These are phyloP conservation scores for Pseudogymnoascus sp. DNA, from an alignment of 2,329 filamentous ascomycete genomes.

Conservation along the genomic window DNA sequence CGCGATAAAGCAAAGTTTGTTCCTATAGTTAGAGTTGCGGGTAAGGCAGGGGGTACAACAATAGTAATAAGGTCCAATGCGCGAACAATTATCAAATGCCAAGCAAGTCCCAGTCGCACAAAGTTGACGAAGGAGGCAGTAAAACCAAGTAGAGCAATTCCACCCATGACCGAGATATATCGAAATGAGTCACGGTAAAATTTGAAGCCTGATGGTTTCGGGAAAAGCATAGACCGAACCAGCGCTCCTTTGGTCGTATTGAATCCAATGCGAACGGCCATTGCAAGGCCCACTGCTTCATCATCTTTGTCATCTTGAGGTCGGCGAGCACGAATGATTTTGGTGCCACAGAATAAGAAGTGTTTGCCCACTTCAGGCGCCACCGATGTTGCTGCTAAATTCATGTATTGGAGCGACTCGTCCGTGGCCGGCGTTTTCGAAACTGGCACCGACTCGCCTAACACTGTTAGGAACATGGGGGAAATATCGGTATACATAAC, in stretches of 20 bases:
- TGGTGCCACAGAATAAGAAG: constrained; percentile 91
- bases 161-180: constrained; percentile 94
- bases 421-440: constrained; percentile 83
- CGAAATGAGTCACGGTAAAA: constrained; percentile 97
- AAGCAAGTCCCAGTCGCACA: constrained; percentile 71
- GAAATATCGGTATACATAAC: constrained; percentile 12
- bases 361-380: constrained; percentile 78
- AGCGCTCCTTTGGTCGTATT: constrained; percentile 95
- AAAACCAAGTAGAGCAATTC: constrained; percentile 80
- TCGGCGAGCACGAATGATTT: constrained; percentile 82
- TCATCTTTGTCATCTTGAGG: constrained; percentile 81
- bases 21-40: constrained; percentile 90
- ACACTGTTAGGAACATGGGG: constrained; percentile 15
- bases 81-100: constrained; percentile 86
- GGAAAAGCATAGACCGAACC: constrained; percentile 96
- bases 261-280: constrained; percentile 91
- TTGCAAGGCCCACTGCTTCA: constrained; percentile 83
- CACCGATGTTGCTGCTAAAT: constrained; percentile 74
- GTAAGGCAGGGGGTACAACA: constrained; percentile 88
- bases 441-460: constrained; percentile 90
- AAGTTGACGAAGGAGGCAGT: constrained; percentile 91
- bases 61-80: constrained; percentile 96
- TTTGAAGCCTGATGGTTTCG: constrained; percentile 96
- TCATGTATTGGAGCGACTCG: constrained; percentile 67
- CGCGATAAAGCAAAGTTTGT: constrained; percentile 89